Evolutionary conservation across 345 rosid genomes (phyloP).

Genomic region (Eucalyptus viminalis): DNA sequence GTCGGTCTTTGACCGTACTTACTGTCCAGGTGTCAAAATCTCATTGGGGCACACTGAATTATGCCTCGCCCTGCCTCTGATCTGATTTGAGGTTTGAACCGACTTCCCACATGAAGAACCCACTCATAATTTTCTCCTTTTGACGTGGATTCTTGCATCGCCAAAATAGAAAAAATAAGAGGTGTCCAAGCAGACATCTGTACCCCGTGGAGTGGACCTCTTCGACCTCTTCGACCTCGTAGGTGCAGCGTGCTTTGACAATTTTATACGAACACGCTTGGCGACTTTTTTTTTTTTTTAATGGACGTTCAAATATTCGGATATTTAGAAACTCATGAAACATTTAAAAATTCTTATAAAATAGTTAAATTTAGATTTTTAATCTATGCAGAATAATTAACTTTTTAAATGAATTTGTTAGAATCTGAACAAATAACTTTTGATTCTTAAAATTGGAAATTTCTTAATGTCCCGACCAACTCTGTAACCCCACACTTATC

Average conservation of each 20-base stretch:
- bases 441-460: background rate
- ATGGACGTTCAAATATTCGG: background rate
- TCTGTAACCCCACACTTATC: background rate
- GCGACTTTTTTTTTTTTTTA: background rate
- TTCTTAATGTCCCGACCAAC: background rate
- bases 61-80: no score
- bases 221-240: background rate
- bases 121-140: background rate
- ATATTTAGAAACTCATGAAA: background rate
- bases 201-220: background rate
- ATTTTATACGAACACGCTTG: background rate
- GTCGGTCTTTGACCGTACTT: background rate
- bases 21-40: no score
- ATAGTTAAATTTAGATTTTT: background rate
- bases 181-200: no score
- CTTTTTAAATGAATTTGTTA: background rate
- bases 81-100: background rate
- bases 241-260: background rate
- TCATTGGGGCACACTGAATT: no score
- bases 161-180: background rate
- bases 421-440: background rate
- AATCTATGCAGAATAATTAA: no score
- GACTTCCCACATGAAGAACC: background rate
- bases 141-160: background rate
- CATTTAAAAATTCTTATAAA: no score